Conservation (phyloP, 495 filamentous ascomycete species). For the Lasiosphaeriaceae sp. region DNA sequence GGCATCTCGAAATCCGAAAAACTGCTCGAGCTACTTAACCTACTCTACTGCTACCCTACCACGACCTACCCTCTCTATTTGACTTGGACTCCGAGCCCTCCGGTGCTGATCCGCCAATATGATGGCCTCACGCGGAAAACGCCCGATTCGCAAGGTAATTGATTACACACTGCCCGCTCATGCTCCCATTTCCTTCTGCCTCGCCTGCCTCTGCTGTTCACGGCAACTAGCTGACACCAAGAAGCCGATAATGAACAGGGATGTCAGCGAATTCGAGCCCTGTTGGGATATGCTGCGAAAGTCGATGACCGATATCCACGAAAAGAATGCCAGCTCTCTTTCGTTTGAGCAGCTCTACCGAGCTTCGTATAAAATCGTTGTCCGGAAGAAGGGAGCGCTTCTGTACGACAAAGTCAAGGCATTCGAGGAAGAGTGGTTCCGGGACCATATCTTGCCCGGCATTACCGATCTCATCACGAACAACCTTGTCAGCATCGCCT, state of each 20-base stretch:
- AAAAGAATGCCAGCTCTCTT: constrained; percentile 80
- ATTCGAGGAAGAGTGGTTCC: constrained; percentile 79
- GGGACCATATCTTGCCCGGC: constrained; percentile 57
- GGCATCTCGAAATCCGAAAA: too few species aligned
- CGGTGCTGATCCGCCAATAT: too few species aligned
- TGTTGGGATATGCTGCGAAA: constrained; percentile 72
- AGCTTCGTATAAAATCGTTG: constrained; percentile 91
- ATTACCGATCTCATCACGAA: constrained; percentile 60
- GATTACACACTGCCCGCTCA: too few species aligned
- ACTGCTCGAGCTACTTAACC: too few species aligned
- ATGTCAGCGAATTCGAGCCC: constrained; percentile 63
- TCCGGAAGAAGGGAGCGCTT: constrained; percentile 78
- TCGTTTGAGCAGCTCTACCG: constrained; percentile 97
- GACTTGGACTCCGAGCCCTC: neutral
- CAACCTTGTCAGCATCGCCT: constrained; percentile 48
- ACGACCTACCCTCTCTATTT: too few species aligned
- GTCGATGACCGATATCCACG: constrained; percentile 82
- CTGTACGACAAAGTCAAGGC: constrained; percentile 75
- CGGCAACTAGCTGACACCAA: neutral
- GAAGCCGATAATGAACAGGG: constrained; percentile 27
- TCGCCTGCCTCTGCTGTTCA: neutral
- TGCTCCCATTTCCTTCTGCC: neutral
- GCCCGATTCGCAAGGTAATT: too few species aligned
- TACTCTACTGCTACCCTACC: too few species aligned
- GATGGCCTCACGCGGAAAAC: too few species aligned